Percentiles rank a stretch among this genome's conserved stretches.
phyloP scores from a whole-genome alignment of 495 filamentous ascomycete species.

The Xylaria castorea region DNA sequence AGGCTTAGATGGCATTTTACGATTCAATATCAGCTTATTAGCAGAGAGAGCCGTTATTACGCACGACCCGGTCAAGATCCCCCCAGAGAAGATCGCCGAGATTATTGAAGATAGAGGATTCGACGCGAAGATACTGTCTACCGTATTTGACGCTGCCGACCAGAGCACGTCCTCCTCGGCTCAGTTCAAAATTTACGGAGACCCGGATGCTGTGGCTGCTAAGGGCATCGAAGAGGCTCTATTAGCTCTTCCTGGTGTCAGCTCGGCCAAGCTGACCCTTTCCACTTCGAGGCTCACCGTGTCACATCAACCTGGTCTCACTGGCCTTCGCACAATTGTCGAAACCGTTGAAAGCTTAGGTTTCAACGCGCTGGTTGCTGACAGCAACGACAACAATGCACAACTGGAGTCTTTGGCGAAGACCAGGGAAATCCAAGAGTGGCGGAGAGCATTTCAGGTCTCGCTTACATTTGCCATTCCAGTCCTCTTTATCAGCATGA shows the following conservation, averaged over 20 bases:
- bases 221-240: slow-evolving; percentile 74
- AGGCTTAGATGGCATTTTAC: slow-evolving; percentile 73
- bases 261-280: slow-evolving; percentile 72
- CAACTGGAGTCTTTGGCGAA: slow-evolving; percentile 96
- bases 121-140: slow-evolving; percentile 80
- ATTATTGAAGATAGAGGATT: slow-evolving; percentile 93
- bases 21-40: slow-evolving; percentile 93
- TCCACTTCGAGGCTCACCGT: slow-evolving; percentile 71
- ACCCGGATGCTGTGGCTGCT: slow-evolving; percentile 72
- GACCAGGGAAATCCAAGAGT: slow-evolving; percentile 93
- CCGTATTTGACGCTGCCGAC: slow-evolving; percentile 52
- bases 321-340: slow-evolving; percentile 83
- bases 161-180: slow-evolving; percentile 59
- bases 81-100: slow-evolving; percentile 78
- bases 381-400: slow-evolving; percentile 94
- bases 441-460: slow-evolving; percentile 77
- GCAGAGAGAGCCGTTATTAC: slow-evolving; percentile 90
- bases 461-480: slow-evolving; percentile 85
- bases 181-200: slow-evolving; percentile 84
- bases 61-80: slow-evolving; percentile 74
- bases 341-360: slow-evolving; percentile 79
- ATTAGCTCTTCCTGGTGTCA: slow-evolving; percentile 69
- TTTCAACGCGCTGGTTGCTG: slow-evolving; percentile 87
- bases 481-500: slow-evolving; percentile 92
- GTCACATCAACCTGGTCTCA: slow-evolving; percentile 69